A percentile compares a stretch with the other conserved stretches of the same genome.
These are phyloP conservation scores for Calonectria montana DNA, from an alignment of 2,329 filamentous ascomycete genomes.

Conservation along the genomic window DNA sequence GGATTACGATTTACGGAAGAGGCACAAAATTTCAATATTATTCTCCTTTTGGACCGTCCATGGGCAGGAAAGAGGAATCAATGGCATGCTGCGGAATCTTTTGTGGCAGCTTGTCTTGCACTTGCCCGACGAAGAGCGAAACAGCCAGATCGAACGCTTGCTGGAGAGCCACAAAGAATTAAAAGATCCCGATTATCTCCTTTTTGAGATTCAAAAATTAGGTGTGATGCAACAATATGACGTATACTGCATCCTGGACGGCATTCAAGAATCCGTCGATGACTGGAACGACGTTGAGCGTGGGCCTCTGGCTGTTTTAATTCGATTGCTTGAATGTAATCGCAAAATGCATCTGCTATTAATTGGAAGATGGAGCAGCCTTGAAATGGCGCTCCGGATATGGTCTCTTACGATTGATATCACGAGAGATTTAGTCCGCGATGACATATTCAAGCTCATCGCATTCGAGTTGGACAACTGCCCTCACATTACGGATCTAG, in stretches of 20 bases:
- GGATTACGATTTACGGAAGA: not conserved
- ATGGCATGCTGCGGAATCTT: not conserved
- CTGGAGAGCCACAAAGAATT: not conserved
- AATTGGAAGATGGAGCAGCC: not conserved
- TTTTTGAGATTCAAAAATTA: not conserved
- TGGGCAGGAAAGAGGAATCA: not conserved
- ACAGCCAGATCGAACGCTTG: not conserved
- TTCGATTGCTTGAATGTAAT: not conserved
- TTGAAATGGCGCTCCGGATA: not conserved
- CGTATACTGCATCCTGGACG: not conserved
- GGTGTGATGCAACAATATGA: not conserved
- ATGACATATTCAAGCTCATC: not conserved
- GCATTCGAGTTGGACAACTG: constrained; percentile 2
- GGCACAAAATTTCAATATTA: not conserved
- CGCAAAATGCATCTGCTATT: constrained; percentile 4
- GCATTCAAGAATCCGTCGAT: not conserved
- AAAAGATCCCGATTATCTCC: not conserved
- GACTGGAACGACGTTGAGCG: not conserved
- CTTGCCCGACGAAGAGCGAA: not conserved
- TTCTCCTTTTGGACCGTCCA: not conserved
- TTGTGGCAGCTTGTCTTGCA: not conserved
- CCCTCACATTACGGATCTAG: not conserved
- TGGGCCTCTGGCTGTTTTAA: not conserved
- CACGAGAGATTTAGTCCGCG: not conserved
- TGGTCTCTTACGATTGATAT: constrained; percentile 5